These are phyloP conservation scores for Calocybe cyanea DNA, from an alignment of 768 basidiomycete species.

Conservation along the genomic window DNA sequence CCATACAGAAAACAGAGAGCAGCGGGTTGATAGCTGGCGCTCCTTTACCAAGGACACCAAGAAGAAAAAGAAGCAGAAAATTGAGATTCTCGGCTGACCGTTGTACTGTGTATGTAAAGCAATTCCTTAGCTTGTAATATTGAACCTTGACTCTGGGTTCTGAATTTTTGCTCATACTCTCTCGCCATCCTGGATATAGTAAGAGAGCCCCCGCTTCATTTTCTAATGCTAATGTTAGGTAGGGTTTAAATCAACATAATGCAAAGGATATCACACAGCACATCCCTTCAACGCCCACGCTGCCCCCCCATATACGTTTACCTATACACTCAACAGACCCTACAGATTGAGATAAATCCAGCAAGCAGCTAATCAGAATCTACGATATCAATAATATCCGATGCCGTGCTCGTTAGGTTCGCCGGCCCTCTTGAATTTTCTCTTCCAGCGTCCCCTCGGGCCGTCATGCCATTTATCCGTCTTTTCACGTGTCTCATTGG, in stretches of 20 bases:
- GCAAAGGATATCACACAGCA: background rate
- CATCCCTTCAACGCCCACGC: no score
- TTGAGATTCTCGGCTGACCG: conserved; percentile 57
- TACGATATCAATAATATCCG: conserved; percentile 58
- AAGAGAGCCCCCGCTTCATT: conserved; percentile 9
- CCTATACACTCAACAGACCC: background rate
- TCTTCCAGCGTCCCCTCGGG: conserved; percentile 2
- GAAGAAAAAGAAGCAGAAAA: conserved; percentile 84
- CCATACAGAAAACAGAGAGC: conserved; percentile 61
- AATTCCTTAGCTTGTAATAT: conserved; percentile 17
- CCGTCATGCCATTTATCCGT: conserved; percentile 24
- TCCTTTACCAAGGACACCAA: conserved; percentile 61
- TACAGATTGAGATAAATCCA: background rate
- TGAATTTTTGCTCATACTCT: conserved; percentile 1
- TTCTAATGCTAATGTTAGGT: conserved; percentile 9
- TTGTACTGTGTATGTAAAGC: conserved; percentile 20
- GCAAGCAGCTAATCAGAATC: conserved; percentile 36
- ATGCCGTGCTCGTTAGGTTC: conserved; percentile 19
- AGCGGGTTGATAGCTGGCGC: conserved; percentile 85
- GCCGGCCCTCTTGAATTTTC: conserved; percentile 14
- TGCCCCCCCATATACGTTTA: no score
- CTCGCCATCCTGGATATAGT: conserved; percentile 13
- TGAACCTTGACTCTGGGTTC: conserved; percentile 11
- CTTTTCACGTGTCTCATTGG: conserved; percentile 47
- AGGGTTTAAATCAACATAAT: conserved; percentile 5